Evolutionary conservation across 495 filamentous ascomycete genomes (phyloP).

Genomic region (Xylaria cubensis): DNA sequence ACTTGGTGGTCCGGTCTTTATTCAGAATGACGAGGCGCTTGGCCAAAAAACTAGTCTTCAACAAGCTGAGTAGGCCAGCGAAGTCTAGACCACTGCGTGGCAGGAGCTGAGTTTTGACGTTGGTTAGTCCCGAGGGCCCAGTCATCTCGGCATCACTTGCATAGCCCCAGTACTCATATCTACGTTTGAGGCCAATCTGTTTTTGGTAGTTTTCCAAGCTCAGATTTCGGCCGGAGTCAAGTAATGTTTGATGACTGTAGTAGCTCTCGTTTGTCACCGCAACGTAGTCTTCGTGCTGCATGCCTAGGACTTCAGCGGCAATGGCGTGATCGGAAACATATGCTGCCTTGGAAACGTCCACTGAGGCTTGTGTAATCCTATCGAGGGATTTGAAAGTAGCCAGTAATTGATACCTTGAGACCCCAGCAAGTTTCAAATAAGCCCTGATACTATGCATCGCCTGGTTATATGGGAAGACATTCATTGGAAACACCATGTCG

Average conservation of each 20-base stretch:
- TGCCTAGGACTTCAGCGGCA: too few relatives aligned
- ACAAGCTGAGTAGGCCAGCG: constrained; percentile 30
- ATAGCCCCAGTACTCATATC: too few relatives aligned
- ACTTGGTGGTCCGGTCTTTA: constrained; percentile 18
- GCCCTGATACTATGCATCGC: constrained; percentile 6
- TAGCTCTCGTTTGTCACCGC: too few relatives aligned
- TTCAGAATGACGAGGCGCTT: constrained; percentile 30
- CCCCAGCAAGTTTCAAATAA: constrained; percentile 6
- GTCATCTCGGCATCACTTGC: too few relatives aligned
- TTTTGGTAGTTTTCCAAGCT: too few relatives aligned
- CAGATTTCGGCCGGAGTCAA: too few relatives aligned
- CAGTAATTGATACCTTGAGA: background rate
- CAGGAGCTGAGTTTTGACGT: too few relatives aligned
- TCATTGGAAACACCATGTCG: background rate
- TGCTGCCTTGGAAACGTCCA: background rate
- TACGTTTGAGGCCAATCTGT: too few relatives aligned
- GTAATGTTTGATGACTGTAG: too few relatives aligned
- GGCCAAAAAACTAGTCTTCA: constrained; percentile 19
- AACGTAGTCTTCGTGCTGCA: too few relatives aligned
- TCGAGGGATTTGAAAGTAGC: background rate
- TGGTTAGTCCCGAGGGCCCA: too few relatives aligned
- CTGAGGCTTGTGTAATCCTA: background rate
- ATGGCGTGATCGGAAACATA: too few relatives aligned
- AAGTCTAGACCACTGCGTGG: constrained; percentile 28
- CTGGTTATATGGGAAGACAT: constrained; percentile 1